Evolutionary conservation across 2,329 filamentous ascomycete genomes (phyloP), one percentile per base, ranked within the genome.

Genomic region (Ophiognomonia clavigignenti-juglandacearum): DNA sequence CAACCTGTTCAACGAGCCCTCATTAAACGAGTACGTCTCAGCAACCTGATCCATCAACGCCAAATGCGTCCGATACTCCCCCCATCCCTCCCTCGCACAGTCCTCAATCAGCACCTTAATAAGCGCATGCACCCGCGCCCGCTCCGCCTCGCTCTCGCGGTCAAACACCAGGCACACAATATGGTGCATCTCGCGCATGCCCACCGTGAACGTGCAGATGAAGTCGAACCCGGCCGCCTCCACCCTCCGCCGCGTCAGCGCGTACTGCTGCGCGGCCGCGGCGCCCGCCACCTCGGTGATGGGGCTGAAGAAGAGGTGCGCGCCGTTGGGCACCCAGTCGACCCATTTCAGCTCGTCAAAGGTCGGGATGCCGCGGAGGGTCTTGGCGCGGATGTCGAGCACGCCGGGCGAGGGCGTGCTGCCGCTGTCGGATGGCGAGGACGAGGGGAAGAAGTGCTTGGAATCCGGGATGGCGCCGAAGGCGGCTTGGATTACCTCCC

Each of bases 131-230:
- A 56, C 43, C 3, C 54, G 52, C 14, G 61, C 51, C 41, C 62
- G 55, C 45, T 57, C 53, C 4, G 64, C 61, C 0, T 59, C 54
- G 34, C 67, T 59, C 42, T 60, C 63, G 3, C 65, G 61, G 53
- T 74, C 63, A 55, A 68, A 73, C 18, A 73, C 62, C 29, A 73
- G 65, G 47, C 64, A 66, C 4, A 70, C 61, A 37, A 71, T 69
- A 45, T 69, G 63, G 47, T 70, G 69, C 67, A 73, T 71, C 54
- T 73, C 70, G 7, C 70, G 64, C 57, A 61, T 56, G 8, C 61
- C 62, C 13, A 62, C 53, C 19, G 52, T 56, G 36, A 64, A 61
- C 9, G 59, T 59, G 3, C 60, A 56, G 20, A 65, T 57, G 47
- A 59, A 64, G 47, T 64, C 63, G 43, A 64, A 54, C 7, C 56